Evolutionary conservation across 2,329 filamentous ascomycete genomes (phyloP).

Genomic region (Sphaerulina vaccinii): DNA sequence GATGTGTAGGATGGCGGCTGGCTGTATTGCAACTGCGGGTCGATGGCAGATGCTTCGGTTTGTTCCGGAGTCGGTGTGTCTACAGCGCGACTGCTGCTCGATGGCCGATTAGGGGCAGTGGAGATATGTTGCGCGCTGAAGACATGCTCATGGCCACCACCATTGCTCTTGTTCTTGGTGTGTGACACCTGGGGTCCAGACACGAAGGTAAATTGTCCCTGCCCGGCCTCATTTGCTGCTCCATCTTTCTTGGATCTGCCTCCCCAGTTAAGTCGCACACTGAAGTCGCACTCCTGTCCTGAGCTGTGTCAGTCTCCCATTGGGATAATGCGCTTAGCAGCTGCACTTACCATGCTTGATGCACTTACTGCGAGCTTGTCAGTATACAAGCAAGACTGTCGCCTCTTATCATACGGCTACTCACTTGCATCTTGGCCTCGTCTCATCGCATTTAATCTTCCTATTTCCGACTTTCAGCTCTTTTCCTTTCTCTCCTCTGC

Average conservation of each 20-base stretch:
- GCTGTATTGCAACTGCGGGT: constrained; percentile 22
- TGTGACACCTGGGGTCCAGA: constrained; percentile 24
- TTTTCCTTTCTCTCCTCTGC: background rate
- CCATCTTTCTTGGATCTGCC: constrained; percentile 59
- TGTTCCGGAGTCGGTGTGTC: constrained; percentile 26
- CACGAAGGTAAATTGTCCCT: constrained; percentile 36
- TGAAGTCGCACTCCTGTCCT: constrained; percentile 71
- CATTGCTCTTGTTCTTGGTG: constrained; percentile 11
- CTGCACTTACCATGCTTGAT: constrained; percentile 65
- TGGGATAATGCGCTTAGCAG: constrained; percentile 35
- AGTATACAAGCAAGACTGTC: too few relatives aligned
- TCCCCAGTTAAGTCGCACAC: constrained; percentile 77
- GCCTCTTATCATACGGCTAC: too few relatives aligned
- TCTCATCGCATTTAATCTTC: constrained; percentile 71
- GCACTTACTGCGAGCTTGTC: constrained; percentile 72
- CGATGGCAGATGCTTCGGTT: constrained; percentile 20
- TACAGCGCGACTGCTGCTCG: constrained; percentile 21
- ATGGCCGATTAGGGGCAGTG: constrained; percentile 24
- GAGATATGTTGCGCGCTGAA: constrained; percentile 37
- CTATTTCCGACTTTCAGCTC: background rate
- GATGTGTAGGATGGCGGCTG: constrained; percentile 12
- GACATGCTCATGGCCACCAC: constrained; percentile 32
- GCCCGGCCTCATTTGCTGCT: constrained; percentile 24
- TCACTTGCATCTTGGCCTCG: too few relatives aligned
- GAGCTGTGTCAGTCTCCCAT: constrained; percentile 39